Percentiles rank a stretch among this genome's conserved stretches.
These are phyloP conservation scores for Gnomoniopsis smithogilvyi DNA, from an alignment of 2,329 filamentous ascomycete species.

Conservation along the genomic window DNA sequence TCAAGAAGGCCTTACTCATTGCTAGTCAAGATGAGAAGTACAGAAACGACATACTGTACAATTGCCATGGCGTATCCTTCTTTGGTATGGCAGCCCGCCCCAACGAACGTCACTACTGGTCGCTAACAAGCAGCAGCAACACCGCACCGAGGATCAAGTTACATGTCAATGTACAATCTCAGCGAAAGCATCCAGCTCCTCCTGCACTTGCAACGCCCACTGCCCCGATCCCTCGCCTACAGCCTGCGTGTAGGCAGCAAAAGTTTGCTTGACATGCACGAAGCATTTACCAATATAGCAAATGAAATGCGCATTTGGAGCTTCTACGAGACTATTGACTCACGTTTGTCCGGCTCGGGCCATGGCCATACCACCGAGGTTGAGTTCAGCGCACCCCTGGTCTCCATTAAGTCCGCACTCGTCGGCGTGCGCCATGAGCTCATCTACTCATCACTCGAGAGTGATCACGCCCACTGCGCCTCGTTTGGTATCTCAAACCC, in stretches of 20 bases:
- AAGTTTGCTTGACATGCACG: constrained; percentile 46
- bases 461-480: constrained; percentile 52
- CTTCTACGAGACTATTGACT: constrained; percentile 61
- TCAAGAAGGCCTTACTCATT: constrained; percentile 53
- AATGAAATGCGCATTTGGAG: constrained; percentile 61
- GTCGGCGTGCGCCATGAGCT: constrained; percentile 49
- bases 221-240: constrained; percentile 48
- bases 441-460: constrained; percentile 48
- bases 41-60: constrained; percentile 42
- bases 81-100: constrained; percentile 41
- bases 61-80: constrained; percentile 60
- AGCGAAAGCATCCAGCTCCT: constrained; percentile 50
- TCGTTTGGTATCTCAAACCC: constrained; percentile 50
- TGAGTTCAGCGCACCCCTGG: constrained; percentile 57
- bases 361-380: constrained; percentile 38
- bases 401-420: constrained; percentile 54
- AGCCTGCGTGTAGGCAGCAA: constrained; percentile 49
- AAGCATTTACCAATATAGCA: constrained; percentile 53
- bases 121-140: constrained; percentile 38
- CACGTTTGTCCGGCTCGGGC: constrained; percentile 45
- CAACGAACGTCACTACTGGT: not conserved
- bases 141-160: constrained; percentile 61
- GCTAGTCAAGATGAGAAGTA: constrained; percentile 37
- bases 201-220: constrained; percentile 46
- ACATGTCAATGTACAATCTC: constrained; percentile 57